These are phyloP conservation scores for Theobroma cacao DNA, from an alignment of 345 rosid genomes.

Conservation along the genomic window DNA sequence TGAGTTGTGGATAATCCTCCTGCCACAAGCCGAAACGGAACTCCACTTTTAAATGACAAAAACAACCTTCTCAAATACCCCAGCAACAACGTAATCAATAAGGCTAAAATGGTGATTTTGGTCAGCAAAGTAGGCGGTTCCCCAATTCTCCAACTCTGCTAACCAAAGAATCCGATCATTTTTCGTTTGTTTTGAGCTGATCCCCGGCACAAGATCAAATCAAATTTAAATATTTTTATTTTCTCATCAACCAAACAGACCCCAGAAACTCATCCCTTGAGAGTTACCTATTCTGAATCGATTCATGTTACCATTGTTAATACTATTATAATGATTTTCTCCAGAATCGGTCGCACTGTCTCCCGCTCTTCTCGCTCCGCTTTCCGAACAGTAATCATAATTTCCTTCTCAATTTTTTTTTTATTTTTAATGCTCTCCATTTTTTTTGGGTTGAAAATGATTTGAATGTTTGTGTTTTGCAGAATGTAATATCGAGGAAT, in stretches of 20 bases:
- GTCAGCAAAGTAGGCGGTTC: not conserved
- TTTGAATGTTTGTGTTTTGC: not conserved
- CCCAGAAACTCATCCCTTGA: not conserved
- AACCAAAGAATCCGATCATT: not conserved
- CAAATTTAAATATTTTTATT: not conserved
- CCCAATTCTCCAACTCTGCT: not conserved
- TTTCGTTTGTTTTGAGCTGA: no score
- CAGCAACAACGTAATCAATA: not conserved
- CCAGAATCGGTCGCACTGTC: slow-evolving; percentile 28
- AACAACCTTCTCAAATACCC: not conserved
- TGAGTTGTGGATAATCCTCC: not conserved
- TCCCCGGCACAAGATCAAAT: not conserved
- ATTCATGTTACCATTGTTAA: slow-evolving; percentile 3
- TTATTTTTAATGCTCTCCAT: no score
- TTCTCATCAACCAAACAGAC: not conserved
- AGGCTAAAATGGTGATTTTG: not conserved
- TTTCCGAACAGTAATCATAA: slow-evolving; percentile 18
- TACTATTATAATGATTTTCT: slow-evolving; percentile 26
- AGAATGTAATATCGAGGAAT: slow-evolving; percentile 22
- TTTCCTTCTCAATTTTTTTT: no score
- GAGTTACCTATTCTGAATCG: not conserved
- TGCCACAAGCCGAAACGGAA: not conserved
- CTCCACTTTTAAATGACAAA: not conserved
- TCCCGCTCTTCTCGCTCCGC: slow-evolving; percentile 23
- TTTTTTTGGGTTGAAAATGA: not conserved